Evolutionary conservation across 2,329 filamentous ascomycete species (phyloP).

Genomic region (Coniella lustricola): DNA sequence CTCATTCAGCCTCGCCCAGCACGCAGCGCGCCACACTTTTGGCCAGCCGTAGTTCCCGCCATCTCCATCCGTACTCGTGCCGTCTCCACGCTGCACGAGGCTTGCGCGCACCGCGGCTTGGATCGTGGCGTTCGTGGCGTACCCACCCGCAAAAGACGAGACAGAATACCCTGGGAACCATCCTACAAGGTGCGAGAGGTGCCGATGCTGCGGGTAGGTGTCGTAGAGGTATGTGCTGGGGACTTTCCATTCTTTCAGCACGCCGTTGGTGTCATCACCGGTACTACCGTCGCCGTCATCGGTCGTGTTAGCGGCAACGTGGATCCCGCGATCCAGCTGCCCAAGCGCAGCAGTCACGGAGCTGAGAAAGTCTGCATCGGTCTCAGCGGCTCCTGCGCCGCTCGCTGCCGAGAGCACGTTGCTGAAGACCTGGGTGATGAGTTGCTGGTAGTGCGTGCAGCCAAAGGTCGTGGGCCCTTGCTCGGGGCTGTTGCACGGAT

Average conservation of each 20-base stretch:
- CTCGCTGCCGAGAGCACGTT: slow-evolving; percentile 25
- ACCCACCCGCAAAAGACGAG: slow-evolving; percentile 34
- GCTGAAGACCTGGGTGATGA: slow-evolving; percentile 38
- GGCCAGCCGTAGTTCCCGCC: slow-evolving; percentile 45
- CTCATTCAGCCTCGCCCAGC: slow-evolving; percentile 48
- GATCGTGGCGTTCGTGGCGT: slow-evolving; percentile 34
- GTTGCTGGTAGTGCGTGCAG: slow-evolving; percentile 47
- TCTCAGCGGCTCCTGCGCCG: slow-evolving; percentile 19
- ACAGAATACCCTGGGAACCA: slow-evolving; percentile 49
- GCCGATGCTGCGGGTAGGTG: slow-evolving; percentile 31
- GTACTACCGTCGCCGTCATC: slow-evolving; percentile 44
- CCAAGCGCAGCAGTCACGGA: slow-evolving; percentile 34
- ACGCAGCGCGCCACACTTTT: slow-evolving; percentile 51
- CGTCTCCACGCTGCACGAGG: slow-evolving; percentile 24
- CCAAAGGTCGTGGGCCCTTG: slow-evolving; percentile 47
- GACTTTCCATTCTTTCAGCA: slow-evolving; percentile 46
- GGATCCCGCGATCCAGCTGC: slow-evolving; percentile 44
- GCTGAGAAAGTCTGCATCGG: slow-evolving; percentile 24
- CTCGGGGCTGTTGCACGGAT: slow-evolving; percentile 53
- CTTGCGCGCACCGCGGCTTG: slow-evolving; percentile 38
- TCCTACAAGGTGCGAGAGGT: slow-evolving; percentile 49
- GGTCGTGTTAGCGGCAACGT: slow-evolving; percentile 26
- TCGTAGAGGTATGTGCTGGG: slow-evolving; percentile 27
- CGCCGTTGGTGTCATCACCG: slow-evolving; percentile 23
- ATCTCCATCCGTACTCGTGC: slow-evolving; percentile 7